These are phyloP conservation scores for Blastobotrys apis DNA, from an alignment of 1,139 yeast species.

Conservation along the genomic window DNA sequence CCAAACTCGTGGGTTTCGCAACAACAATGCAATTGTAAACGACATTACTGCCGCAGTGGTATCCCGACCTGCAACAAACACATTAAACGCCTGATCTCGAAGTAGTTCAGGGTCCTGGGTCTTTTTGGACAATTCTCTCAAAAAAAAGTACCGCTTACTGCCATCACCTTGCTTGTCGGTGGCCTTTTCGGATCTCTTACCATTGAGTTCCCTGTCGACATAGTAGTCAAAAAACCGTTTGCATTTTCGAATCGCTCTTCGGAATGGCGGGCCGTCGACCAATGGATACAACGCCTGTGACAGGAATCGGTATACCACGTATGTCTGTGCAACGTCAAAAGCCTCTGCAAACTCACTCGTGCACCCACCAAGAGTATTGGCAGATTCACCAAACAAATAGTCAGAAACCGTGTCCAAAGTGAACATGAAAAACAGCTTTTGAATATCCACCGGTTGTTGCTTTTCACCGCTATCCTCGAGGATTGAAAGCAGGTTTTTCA, in stretches of 20 bases:
- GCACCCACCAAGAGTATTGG: constrained; percentile 33
- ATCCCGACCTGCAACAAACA: constrained; percentile 50
- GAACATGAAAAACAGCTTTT: constrained; percentile 45
- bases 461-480: constrained; percentile 10
- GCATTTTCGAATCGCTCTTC: constrained; percentile 26
- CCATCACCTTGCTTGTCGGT: constrained; percentile 38
- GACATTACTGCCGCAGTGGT: constrained; percentile 51
- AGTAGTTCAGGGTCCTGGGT: constrained; percentile 46
- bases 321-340: constrained; percentile 7
- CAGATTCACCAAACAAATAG: constrained; percentile 52
- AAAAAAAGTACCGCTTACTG: constrained; percentile 33
- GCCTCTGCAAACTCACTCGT: constrained; percentile 19
- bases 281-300: constrained; percentile 12
- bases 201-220: constrained; percentile 29
- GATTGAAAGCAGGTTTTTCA: constrained; percentile 26
- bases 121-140: constrained; percentile 47
- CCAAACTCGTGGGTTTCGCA: constrained; percentile 42
- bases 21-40: constrained; percentile 44
- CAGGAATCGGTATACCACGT: constrained; percentile 3
- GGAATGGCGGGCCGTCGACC: constrained; percentile 30
- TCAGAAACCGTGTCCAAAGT: constrained; percentile 57
- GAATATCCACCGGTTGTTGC: constrained; percentile 40
- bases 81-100: constrained; percentile 49
- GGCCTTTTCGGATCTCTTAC: constrained; percentile 43
- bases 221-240: constrained; percentile 35